These are phyloP conservation scores for Dothidotthia symphoricarpi DNA, from an alignment of 2,329 filamentous ascomycete genomes.

Conservation along the genomic window DNA sequence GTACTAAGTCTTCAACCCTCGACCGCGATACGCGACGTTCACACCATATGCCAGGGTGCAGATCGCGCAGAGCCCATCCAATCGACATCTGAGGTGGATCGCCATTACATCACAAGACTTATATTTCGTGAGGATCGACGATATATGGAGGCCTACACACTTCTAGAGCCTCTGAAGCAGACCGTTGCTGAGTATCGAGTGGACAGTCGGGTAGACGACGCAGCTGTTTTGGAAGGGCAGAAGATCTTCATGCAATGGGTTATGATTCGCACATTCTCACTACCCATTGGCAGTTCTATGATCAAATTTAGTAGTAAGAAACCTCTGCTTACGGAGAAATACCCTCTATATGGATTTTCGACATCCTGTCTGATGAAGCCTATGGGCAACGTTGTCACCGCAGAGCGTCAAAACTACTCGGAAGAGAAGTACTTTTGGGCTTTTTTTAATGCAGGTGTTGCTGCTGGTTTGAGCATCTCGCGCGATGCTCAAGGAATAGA, in stretches of 20 bases:
- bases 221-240: constrained; percentile 85
- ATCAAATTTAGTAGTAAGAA: constrained; percentile 84
- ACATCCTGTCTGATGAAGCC: constrained; percentile 90
- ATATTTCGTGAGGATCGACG: constrained; percentile 91
- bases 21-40: constrained; percentile 61
- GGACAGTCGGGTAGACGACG: constrained; percentile 76
- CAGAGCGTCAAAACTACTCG: constrained; percentile 80
- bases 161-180: constrained; percentile 82
- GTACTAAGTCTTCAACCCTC: constrained; percentile 13
- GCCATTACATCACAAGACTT: constrained; percentile 74
- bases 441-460: constrained; percentile 95
- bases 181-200: constrained; percentile 75
- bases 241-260: constrained; percentile 85
- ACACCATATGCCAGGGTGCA: constrained; percentile 68
- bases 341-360: constrained; percentile 86
- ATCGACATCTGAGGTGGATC: constrained; percentile 78
- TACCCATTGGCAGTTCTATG: constrained; percentile 82
- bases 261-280: constrained; percentile 81
- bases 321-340: constrained; percentile 88
- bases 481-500: constrained; percentile 89
- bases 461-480: constrained; percentile 89
- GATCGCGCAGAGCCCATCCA: constrained; percentile 67
- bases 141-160: constrained; percentile 76
- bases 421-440: constrained; percentile 98
- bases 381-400: constrained; percentile 86